phyloP scores from a whole-genome alignment of 2,329 filamentous ascomycete genomes.

The Sporothrix brunneoviolacea region DNA sequence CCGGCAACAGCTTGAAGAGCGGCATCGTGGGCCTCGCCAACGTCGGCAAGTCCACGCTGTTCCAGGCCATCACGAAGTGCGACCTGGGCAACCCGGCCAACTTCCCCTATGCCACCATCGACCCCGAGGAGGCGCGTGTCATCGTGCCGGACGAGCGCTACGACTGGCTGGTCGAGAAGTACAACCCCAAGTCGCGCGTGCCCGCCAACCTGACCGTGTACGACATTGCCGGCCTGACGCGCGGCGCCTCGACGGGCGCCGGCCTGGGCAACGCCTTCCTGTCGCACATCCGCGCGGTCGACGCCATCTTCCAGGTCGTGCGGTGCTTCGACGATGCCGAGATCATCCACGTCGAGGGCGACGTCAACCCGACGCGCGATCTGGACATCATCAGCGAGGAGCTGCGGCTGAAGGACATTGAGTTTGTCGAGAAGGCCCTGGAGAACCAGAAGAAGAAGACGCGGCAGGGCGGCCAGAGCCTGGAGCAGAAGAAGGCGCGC shows the following conservation, averaged over 20 bases:
- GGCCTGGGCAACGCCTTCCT: slow-evolving; percentile 97
- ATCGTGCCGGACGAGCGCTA: slow-evolving; percentile 93
- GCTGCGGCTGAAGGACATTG: slow-evolving; percentile 94
- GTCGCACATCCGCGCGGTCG: slow-evolving; percentile 96
- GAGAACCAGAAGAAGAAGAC: slow-evolving; percentile 94
- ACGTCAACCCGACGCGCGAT: slow-evolving; percentile 91
- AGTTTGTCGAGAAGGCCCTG: slow-evolving; percentile 93
- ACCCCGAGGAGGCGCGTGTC: slow-evolving; percentile 96
- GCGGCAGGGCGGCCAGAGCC: slow-evolving; percentile 81
- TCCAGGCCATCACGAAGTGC: slow-evolving; percentile 99
- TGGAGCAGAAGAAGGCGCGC: slow-evolving; percentile 96
- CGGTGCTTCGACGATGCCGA: slow-evolving; percentile 98
- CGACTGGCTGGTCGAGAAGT: slow-evolving; percentile 92
- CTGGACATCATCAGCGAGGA: slow-evolving; percentile 96
- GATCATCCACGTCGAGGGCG: slow-evolving; percentile 98
- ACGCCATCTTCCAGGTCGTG: slow-evolving; percentile 96
- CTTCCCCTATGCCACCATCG: slow-evolving; percentile 98
- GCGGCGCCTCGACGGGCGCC: slow-evolving; percentile 92
- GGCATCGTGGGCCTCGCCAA: slow-evolving; percentile 99
- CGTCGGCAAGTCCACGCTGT: slow-evolving; percentile 98
- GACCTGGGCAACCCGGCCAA: slow-evolving; percentile 97
- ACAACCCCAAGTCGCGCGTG: slow-evolving; percentile 96
- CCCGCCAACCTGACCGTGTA: slow-evolving; percentile 97
- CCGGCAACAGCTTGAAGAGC: slow-evolving; percentile 97
- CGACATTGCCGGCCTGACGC: slow-evolving; percentile 94